Conservation (phyloP, 1,284 basidiomycete species). For the Heterobasidion occidentale region DNA sequence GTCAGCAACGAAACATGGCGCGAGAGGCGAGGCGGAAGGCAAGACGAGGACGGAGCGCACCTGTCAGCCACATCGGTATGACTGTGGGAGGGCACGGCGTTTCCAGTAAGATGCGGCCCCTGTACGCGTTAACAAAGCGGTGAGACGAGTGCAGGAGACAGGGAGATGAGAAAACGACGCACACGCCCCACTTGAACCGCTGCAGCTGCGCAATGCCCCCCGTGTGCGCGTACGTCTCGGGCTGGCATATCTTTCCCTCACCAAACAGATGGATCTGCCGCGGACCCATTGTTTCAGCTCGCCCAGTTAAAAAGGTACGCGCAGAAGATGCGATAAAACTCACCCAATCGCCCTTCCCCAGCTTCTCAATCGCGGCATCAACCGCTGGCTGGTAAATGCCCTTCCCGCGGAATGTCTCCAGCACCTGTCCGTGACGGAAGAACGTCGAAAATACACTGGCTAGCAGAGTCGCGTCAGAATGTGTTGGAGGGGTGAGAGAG, state of each 20-base stretch:
- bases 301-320: neutral
- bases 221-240: slow-evolving; percentile 40
- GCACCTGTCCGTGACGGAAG: slow-evolving; percentile 86
- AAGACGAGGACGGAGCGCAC: slow-evolving; percentile 25
- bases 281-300: neutral
- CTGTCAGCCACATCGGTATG: slow-evolving; percentile 92
- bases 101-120: slow-evolving; percentile 83
- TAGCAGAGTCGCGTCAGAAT: slow-evolving; percentile 22
- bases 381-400: slow-evolving; percentile 90
- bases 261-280: slow-evolving; percentile 86
- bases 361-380: slow-evolving; percentile 71
- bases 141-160: slow-evolving; percentile 4
- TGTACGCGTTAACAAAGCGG: slow-evolving; percentile 20
- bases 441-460: slow-evolving; percentile 72
- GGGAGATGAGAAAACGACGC: slow-evolving; percentile 27
- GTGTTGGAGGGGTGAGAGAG: neutral
- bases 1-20: neutral
- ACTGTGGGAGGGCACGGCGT: slow-evolving; percentile 66
- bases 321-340: slow-evolving; percentile 13
- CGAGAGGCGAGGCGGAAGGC: neutral
- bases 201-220: slow-evolving; percentile 42
- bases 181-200: slow-evolving; percentile 97
- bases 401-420: slow-evolving; percentile 86
- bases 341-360: slow-evolving; percentile 85
- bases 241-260: slow-evolving; percentile 89